These are phyloP conservation scores for Sporothrix pseudoabietina DNA, from an alignment of 2,329 filamentous ascomycete species.

Conservation along the genomic window DNA sequence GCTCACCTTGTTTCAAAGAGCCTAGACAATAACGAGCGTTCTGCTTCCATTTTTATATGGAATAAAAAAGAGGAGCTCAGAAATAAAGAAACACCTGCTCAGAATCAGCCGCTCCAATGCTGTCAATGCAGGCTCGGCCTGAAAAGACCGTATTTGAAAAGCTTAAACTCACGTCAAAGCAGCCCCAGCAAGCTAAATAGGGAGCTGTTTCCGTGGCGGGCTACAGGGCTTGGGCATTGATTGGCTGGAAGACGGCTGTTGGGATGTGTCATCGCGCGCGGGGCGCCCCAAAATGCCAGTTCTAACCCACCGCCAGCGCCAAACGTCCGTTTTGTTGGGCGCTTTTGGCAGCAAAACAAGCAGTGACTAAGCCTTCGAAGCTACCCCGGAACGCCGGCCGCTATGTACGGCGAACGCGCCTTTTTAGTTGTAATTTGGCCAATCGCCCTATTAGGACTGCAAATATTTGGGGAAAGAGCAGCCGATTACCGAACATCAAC, in stretches of 20 bases:
- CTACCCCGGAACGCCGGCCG: conserved; percentile 2
- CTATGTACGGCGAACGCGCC: background rate
- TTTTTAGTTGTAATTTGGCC: background rate
- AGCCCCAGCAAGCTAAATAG: background rate
- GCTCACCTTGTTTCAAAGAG: background rate
- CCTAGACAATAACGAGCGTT: background rate
- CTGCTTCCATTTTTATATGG: background rate
- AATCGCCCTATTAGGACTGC: conserved; percentile 6
- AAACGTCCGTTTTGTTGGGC: background rate
- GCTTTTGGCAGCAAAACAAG: background rate
- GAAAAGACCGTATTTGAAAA: background rate
- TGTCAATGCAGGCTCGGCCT: background rate
- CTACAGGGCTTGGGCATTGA: background rate
- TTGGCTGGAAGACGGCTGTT: conserved; percentile 11
- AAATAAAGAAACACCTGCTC: background rate
- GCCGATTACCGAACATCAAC: background rate
- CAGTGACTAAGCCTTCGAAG: conserved; percentile 20
- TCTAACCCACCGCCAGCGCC: background rate
- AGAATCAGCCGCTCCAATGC: background rate
- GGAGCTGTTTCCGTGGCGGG: background rate
- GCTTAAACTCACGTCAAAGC: background rate
- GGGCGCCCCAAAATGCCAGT: conserved; percentile 5
- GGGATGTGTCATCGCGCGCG: conserved; percentile 17
- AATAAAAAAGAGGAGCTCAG: background rate
- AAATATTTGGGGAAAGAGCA: conserved; percentile 23